Conservation (phyloP, 495 filamentous ascomycete species). For the Aspergillus avenaceus region DNA sequence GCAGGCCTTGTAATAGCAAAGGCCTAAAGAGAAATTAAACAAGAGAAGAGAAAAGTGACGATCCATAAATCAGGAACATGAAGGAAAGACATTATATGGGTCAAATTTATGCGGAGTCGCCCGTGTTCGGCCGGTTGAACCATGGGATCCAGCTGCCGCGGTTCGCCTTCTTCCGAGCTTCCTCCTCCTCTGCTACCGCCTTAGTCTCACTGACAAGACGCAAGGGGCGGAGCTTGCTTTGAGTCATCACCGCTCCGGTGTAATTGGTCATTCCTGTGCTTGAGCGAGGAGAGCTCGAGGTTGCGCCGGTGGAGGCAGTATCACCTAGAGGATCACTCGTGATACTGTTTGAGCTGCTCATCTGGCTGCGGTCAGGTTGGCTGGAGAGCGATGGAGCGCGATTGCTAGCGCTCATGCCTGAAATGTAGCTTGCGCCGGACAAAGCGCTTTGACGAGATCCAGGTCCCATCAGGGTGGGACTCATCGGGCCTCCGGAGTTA, state of each 20-base stretch:
- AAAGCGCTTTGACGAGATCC: slow-evolving; percentile 44
- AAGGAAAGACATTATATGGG: slow-evolving; percentile 15
- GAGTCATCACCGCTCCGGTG: slow-evolving; percentile 57
- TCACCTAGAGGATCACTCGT: slow-evolving; percentile 56
- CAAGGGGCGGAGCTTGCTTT: slow-evolving; percentile 79
- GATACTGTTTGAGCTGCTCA: slow-evolving; percentile 57
- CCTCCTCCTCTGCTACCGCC: slow-evolving; percentile 42
- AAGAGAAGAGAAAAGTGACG: neutral
- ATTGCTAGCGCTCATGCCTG: slow-evolving; percentile 46
- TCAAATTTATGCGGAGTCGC: slow-evolving; percentile 12
- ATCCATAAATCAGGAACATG: neutral
- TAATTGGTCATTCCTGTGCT: slow-evolving; percentile 52
- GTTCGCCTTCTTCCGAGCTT: slow-evolving; percentile 56
- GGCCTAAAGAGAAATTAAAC: neutral
- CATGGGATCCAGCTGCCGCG: slow-evolving; percentile 60
- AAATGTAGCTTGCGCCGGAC: slow-evolving; percentile 38
- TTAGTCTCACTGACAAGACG: slow-evolving; percentile 64
- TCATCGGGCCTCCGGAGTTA: slow-evolving; percentile 52
- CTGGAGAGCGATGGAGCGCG: slow-evolving; percentile 45
- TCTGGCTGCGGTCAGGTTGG: slow-evolving; percentile 35
- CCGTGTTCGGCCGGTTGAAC: slow-evolving; percentile 39
- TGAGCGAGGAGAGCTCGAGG: slow-evolving; percentile 53
- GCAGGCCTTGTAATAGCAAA: neutral
- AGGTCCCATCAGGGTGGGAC: slow-evolving; percentile 46
- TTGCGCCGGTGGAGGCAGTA: slow-evolving; percentile 42